These are phyloP conservation scores for Agaricus subrufescens DNA, from an alignment of 768 basidiomycete species.

Conservation along the genomic window DNA sequence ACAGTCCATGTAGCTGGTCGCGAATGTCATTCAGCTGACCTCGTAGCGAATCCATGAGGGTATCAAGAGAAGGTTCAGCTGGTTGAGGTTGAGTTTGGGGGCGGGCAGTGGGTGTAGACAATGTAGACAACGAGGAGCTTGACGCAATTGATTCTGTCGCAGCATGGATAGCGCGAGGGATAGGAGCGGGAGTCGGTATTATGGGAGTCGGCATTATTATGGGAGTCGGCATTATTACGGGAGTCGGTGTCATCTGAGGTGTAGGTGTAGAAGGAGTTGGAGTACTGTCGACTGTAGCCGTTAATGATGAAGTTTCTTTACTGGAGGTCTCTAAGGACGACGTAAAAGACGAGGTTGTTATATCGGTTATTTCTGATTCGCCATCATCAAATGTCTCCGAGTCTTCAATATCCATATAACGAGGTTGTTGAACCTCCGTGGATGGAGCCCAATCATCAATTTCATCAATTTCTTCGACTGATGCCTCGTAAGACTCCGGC, in stretches of 20 bases:
- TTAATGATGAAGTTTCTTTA: not conserved
- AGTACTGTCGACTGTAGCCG: not conserved
- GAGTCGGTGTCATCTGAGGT: slow-evolving; percentile 28
- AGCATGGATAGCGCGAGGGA: not conserved
- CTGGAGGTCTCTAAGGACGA: slow-evolving; percentile 9
- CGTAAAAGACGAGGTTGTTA: slow-evolving; percentile 9
- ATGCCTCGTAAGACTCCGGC: slow-evolving; percentile 12
- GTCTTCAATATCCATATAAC: not conserved
- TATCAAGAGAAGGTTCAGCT: slow-evolving; percentile 19
- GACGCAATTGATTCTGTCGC: slow-evolving; percentile 4
- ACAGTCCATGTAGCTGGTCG: slow-evolving; percentile 53
- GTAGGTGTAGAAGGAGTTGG: slow-evolving; percentile 13
- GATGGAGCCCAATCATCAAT: not conserved
- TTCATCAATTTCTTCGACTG: slow-evolving; percentile 1
- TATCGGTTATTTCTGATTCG: slow-evolving; percentile 7
- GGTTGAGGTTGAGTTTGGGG: slow-evolving; percentile 29
- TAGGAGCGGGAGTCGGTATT: slow-evolving; percentile 24
- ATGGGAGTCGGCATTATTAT: slow-evolving; percentile 8
- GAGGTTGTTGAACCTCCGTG: not conserved
- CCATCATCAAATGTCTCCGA: not conserved
- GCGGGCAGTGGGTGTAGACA: slow-evolving; percentile 31
- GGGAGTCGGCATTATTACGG: not conserved
- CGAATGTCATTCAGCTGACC: slow-evolving; percentile 35
- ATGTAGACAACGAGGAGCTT: slow-evolving; percentile 18
- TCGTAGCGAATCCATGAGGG: slow-evolving; percentile 50